Percentiles rank a stretch among this genome's conserved stretches.
These are phyloP conservation scores for Neonectria neomacrospora DNA, from an alignment of 2,329 filamentous ascomycete species.

Conservation along the genomic window DNA sequence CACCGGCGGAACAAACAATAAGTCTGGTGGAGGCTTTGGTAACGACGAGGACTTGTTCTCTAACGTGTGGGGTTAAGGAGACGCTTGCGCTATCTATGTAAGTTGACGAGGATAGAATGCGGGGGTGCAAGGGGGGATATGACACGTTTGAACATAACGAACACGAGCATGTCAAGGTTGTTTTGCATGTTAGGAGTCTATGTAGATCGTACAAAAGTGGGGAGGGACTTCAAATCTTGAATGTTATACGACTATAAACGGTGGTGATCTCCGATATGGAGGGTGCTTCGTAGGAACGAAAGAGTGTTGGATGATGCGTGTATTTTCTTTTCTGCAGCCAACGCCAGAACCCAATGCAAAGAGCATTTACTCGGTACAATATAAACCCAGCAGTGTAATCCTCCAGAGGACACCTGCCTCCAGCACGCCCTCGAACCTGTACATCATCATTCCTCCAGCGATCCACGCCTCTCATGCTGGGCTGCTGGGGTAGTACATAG, in stretches of 20 bases:
- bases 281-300: neutral
- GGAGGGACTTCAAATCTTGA: conserved; percentile 31
- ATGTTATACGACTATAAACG: neutral
- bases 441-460: neutral
- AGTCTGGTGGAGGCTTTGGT: conserved; percentile 70
- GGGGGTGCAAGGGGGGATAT: neutral
- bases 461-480: neutral
- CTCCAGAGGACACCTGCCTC: conserved; percentile 18
- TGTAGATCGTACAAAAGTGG: conserved; percentile 45
- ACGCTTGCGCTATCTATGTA: conserved; percentile 29
- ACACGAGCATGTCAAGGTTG: conserved; percentile 47
- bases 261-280: neutral
- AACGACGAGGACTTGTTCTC: conserved; percentile 89
- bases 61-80: conserved; percentile 86
- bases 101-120: conserved; percentile 10
- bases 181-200: conserved; percentile 50
- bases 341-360: conserved; percentile 25
- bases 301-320: conserved; percentile 9
- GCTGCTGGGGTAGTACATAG: neutral
- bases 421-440: neutral
- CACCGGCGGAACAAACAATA: conserved; percentile 55
- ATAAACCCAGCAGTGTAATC: conserved; percentile 4
- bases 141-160: conserved; percentile 40
- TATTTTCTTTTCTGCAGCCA: conserved; percentile 19
- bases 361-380: conserved; percentile 10